A percentile compares a stretch with the other conserved stretches of the same genome.
Conservation (phyloP, 768 basidiomycete species). For the Artomyces pyxidatus region DNA sequence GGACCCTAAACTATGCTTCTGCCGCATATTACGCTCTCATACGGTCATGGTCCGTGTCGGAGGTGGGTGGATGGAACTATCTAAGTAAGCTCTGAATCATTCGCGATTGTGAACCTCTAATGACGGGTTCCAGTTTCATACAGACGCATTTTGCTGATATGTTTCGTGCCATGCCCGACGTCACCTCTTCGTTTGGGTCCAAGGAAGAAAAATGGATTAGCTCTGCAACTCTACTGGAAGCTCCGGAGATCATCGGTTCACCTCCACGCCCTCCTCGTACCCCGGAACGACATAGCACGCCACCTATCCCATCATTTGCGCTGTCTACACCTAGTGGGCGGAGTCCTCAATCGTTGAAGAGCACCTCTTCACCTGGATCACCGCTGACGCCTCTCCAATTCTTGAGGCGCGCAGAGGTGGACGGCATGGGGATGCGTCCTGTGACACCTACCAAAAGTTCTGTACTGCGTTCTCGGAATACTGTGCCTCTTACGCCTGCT, state of each 20-base stretch:
- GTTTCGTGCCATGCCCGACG: constrained; percentile 64
- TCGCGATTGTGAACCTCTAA: neutral
- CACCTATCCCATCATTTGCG: constrained; percentile 62
- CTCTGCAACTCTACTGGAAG: constrained; percentile 60
- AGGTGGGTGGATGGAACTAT: constrained; percentile 89
- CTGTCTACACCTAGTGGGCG: constrained; percentile 40
- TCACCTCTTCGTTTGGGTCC: constrained; percentile 32
- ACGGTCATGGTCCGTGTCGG: constrained; percentile 96
- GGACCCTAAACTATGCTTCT: constrained; percentile 85
- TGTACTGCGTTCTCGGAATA: neutral
- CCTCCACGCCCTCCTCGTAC: constrained; percentile 44
- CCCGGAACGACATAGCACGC: constrained; percentile 54
- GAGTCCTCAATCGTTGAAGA: constrained; percentile 38
- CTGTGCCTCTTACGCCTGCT: constrained; percentile 4
- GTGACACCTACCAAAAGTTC: constrained; percentile 52
- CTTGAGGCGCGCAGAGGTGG: constrained; percentile 68
- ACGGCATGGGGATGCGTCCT: constrained; percentile 43
- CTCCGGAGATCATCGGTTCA: constrained; percentile 31
- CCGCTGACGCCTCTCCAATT: constrained; percentile 80
- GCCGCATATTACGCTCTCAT: constrained; percentile 82
- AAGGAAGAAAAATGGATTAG: constrained; percentile 81
- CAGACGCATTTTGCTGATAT: constrained; percentile 79
- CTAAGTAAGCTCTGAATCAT: constrained; percentile 50
- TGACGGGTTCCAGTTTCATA: constrained; percentile 44
- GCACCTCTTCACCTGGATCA: constrained; percentile 59